Percentiles rank a stretch among this genome's conserved stretches.
Conservation (phyloP, 116 monocot species). For the Phalaenopsis hybrid region DNA sequence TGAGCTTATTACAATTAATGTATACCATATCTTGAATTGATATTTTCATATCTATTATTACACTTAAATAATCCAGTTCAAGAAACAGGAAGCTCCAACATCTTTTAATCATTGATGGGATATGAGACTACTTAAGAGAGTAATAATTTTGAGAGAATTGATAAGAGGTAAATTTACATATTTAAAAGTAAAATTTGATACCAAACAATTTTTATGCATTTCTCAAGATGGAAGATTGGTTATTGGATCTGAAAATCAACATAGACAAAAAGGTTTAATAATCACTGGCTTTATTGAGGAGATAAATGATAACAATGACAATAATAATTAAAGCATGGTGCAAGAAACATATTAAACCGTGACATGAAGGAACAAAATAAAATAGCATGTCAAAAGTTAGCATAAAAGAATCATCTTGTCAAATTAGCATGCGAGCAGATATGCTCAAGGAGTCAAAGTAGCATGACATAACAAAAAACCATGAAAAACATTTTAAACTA, state of each 20-base stretch:
- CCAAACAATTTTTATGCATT: too few relatives aligned
- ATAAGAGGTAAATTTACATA: too few relatives aligned
- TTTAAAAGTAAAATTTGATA: too few relatives aligned
- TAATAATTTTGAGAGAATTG: too few relatives aligned
- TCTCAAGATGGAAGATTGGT: not conserved
- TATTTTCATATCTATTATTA: too few relatives aligned
- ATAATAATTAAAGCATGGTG: not conserved
- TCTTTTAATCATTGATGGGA: too few relatives aligned
- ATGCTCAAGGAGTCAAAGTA: not conserved
- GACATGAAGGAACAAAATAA: not conserved
- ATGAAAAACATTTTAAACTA: not conserved
- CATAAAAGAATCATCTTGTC: not conserved
- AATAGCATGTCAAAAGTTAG: not conserved
- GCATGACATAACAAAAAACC: not conserved
- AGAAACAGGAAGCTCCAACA: too few relatives aligned
- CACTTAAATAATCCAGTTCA: too few relatives aligned
- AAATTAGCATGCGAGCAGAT: not conserved
- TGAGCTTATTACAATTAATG: too few relatives aligned
- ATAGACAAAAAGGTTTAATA: not conserved
- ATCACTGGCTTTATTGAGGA: not conserved
- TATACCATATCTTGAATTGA: too few relatives aligned
- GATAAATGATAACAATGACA: not conserved
- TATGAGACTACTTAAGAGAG: too few relatives aligned
- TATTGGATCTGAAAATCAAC: not conserved
- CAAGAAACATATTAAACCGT: not conserved